These are phyloP conservation scores for Noccaea caerulescens DNA, from an alignment of 345 rosid genomes.

Conservation along the genomic window DNA sequence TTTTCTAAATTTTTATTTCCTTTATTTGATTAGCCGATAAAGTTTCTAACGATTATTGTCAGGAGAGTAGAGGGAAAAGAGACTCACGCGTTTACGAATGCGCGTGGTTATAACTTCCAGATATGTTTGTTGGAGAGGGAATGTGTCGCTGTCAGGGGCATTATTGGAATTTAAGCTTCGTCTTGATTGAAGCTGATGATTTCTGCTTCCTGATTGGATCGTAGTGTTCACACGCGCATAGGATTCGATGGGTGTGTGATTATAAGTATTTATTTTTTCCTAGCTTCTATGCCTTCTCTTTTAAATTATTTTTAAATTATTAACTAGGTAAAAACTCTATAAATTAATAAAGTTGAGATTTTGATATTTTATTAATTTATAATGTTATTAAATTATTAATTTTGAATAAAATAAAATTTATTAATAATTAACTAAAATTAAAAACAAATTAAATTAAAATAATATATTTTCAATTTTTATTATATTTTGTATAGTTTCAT, in stretches of 20 bases:
- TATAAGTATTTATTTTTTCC: not conserved
- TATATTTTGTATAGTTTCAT: too few species aligned
- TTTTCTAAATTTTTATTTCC: not conserved
- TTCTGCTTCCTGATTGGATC: constrained; percentile 34
- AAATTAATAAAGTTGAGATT: too few species aligned
- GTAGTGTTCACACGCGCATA: constrained; percentile 37
- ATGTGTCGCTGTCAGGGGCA: constrained; percentile 26
- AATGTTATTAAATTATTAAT: too few species aligned
- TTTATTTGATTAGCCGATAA: constrained; percentile 17
- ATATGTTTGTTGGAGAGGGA: constrained; percentile 31
- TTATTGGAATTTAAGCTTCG: constrained; percentile 17
- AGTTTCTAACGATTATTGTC: constrained; percentile 24
- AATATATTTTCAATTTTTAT: too few species aligned
- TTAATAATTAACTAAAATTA: too few species aligned
- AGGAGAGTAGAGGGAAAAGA: not conserved
- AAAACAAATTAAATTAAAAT: too few species aligned
- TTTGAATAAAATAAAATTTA: too few species aligned
- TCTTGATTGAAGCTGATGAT: constrained; percentile 28
- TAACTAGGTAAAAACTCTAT: not conserved
- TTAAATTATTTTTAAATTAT: not conserved
- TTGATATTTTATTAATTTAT: too few species aligned
- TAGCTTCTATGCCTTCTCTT: constrained; percentile 7
- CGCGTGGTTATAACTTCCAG: constrained; percentile 31
- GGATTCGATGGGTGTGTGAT: constrained; percentile 37
- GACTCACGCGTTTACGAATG: constrained; percentile 7